Base-by-base conservation (phyloP, 805 yeast species). In the Candida caryicola region DNA sequence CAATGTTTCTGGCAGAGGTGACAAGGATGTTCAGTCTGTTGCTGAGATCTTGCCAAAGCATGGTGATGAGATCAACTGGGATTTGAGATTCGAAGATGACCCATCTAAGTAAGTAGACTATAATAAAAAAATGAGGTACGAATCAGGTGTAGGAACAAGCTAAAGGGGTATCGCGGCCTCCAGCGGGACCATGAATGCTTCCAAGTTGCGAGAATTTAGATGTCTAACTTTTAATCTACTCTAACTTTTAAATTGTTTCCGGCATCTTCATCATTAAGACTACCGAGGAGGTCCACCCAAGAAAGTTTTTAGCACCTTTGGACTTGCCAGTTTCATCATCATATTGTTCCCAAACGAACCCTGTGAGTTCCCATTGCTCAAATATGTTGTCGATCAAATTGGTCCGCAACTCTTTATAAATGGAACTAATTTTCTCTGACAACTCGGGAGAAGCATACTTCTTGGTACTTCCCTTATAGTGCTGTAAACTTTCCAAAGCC, bases 1-100 rank as follows among this genome's bases (percentile, higher is more conserved):
- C 57, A 89, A 89, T 61, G 77, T 93, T 40, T 88, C 96, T 36
- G 99, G 99, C 55, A 86, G 99, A 75, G 99, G 99, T 69, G 99
- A 93, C 63, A 93, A 93, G 71, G 99, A 93, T 63, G 99, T 93
- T 28, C 96, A 89, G 67, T 86, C 90, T 61, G 97, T 93, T 38
- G 99, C 99, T 33, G 96, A 93, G 64, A 79, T 82, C 37, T 74
- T 93, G 59, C 99, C 99, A 33, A 77, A 69, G 47, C 71, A 88
- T 40, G 99, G 99, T 30, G 95, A 93, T 34, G 59, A 81, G 63
- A 91, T 93, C 56, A 93, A 84, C 55, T 93, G 99, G 99, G 97
- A 91, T 61, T 74, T 93, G 60, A 79, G 99, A 64, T 93, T 93
- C 52, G 86, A 85, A 55, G 66, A 59, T 23, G 73, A 68, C 46